Conservation (phyloP, 2,329 filamentous ascomycete species). For the Colletotrichum musicola region DNA sequence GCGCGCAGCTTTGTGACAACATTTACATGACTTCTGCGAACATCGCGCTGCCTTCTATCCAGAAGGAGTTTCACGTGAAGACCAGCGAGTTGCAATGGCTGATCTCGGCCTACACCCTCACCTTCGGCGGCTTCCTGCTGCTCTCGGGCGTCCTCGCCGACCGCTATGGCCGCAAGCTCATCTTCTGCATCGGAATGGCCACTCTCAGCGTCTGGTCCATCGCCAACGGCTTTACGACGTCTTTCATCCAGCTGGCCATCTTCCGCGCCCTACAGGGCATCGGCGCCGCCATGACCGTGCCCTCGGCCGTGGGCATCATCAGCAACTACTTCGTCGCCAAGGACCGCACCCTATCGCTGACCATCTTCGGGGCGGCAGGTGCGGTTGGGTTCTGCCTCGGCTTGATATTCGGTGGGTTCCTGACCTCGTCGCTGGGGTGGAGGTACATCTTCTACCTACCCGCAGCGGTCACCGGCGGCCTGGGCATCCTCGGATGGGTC, state of each 20-base stretch:
- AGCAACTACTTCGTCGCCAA: constrained; percentile 34
- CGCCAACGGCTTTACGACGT: constrained; percentile 26
- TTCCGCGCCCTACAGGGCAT: constrained; percentile 31
- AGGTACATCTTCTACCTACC: constrained; percentile 36
- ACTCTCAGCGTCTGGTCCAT: constrained; percentile 30
- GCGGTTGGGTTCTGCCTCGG: constrained; percentile 33
- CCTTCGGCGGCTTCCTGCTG: constrained; percentile 29
- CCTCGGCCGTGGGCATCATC: constrained; percentile 79
- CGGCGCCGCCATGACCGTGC: constrained; percentile 79
- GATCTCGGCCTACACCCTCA: constrained; percentile 34
- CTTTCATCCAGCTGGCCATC: constrained; percentile 30
- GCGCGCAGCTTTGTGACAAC: constrained; percentile 28
- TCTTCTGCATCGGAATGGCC: constrained; percentile 34
- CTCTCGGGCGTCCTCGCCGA: constrained; percentile 30
- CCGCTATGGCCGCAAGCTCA: constrained; percentile 32
- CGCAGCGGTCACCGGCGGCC: constrained; percentile 55
- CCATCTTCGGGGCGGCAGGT: constrained; percentile 30
- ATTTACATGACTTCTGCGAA: constrained; percentile 30
- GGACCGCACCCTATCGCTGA: constrained; percentile 26
- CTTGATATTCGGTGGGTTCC: constrained; percentile 26
- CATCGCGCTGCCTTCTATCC: constrained; percentile 30
- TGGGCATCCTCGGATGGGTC: constrained; percentile 46
- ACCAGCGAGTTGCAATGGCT: constrained; percentile 29
- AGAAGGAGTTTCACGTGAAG: constrained; percentile 25
- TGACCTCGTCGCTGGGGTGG: constrained; percentile 33